Evolutionary conservation across 108 stramenopile genomes (phyloP).

Genomic region (Fragilariopsis cylindrus): DNA sequence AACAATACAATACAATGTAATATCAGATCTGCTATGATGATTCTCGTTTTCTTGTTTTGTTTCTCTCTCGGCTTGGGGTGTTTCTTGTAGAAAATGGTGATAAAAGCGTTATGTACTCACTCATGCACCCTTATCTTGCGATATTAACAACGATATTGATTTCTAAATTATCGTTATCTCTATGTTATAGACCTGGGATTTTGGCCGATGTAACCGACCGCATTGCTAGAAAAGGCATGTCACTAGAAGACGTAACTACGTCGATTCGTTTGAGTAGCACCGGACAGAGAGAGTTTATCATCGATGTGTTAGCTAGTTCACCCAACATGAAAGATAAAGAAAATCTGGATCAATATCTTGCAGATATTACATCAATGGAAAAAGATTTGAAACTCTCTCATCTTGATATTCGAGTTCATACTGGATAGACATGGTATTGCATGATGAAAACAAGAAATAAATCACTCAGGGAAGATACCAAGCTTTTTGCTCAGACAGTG

Average conservation of each 20-base stretch:
- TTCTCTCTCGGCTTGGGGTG: neutral
- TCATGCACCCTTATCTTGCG: too few species aligned
- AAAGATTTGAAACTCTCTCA: conserved; percentile 54
- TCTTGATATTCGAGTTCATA: conserved; percentile 79
- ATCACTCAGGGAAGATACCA: too few species aligned
- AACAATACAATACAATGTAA: neutral
- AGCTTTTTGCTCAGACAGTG: too few species aligned
- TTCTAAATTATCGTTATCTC: conserved; percentile 1
- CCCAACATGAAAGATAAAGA: conserved; percentile 53
- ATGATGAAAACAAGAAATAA: too few species aligned
- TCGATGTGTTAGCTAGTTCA: conserved; percentile 60
- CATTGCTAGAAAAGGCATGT: conserved; percentile 61
- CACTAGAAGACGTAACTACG: conserved; percentile 76
- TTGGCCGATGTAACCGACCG: conserved; percentile 71
- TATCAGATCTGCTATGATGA: neutral
- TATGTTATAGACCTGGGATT: conserved; percentile 67
- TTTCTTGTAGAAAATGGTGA: neutral
- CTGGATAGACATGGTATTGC: neutral
- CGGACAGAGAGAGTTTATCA: conserved; percentile 63
- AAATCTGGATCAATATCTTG: conserved; percentile 43
- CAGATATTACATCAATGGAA: conserved; percentile 58
- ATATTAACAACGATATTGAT: neutral
- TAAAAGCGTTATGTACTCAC: too few species aligned
- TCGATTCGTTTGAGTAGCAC: conserved; percentile 49
- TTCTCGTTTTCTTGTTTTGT: neutral